These are phyloP conservation scores for Omphalotus guepiniiformis DNA, from an alignment of 768 basidiomycete species.

Conservation along the genomic window DNA sequence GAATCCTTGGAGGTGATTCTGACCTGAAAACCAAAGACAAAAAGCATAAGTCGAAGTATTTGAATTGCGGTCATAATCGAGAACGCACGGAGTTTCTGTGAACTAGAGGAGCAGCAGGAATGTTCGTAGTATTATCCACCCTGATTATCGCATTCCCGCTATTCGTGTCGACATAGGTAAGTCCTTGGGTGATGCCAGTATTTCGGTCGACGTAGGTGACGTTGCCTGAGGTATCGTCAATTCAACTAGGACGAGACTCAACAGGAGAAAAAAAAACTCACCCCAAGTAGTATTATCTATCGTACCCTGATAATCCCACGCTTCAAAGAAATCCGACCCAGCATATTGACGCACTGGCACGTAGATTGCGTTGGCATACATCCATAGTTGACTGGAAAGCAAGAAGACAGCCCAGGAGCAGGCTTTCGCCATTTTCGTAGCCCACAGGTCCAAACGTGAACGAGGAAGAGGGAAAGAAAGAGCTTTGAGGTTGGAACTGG, in stretches of 20 bases:
- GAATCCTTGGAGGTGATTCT: constrained; percentile 38
- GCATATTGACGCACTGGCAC: constrained; percentile 34
- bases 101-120: constrained; percentile 34
- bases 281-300: constrained; percentile 42
- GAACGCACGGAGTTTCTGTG: constrained; percentile 54
- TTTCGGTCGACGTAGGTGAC: constrained; percentile 9
- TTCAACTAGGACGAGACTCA: neutral
- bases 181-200: constrained; percentile 25
- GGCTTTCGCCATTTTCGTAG: too few species aligned
- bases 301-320: constrained; percentile 46
- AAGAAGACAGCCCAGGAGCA: too few species aligned
- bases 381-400: too few species aligned
- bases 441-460: too few species aligned
- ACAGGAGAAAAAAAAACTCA: constrained; percentile 7
- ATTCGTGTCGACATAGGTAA: constrained; percentile 53
- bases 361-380: too few species aligned
- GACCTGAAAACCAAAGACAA: constrained; percentile 22
- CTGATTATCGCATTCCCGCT: constrained; percentile 58
- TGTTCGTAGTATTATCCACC: constrained; percentile 64
- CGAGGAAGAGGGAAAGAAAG: too few species aligned
- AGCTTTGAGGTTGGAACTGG: too few species aligned
- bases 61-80: too few species aligned
- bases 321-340: constrained; percentile 44
- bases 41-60: neutral
- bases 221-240: constrained; percentile 13